Evolutionary conservation across 2,329 filamentous ascomycete genomes (phyloP), one percentile per base, ranked within the genome.

Genomic region (Exophiala oligosperma): DNA sequence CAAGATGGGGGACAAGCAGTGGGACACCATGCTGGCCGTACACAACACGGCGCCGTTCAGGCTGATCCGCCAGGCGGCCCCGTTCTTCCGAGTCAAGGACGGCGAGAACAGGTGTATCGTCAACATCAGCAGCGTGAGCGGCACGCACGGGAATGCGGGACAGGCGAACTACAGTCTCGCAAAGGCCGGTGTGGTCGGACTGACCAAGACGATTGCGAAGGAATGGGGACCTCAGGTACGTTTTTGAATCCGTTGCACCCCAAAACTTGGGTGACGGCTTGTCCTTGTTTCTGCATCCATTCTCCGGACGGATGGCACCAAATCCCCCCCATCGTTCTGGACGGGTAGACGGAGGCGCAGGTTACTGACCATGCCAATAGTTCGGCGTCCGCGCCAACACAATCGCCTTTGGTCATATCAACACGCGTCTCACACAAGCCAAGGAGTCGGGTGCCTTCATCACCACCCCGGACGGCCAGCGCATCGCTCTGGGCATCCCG

Each of bases 171-270:
- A 96, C 74, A 83, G 88, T 37, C 78, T 92, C 49, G 92, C 90
- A 54, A 96, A 96, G 78, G 89, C 91, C 2, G 92, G 90, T 47
- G 84, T 96, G 12, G 84, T 84, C 9, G 92, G 92, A 4, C 81
- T 96, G 57, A 92, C 89, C 59, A 95, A 94, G 78, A 92, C 91
- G 1, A 91, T 96, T 70, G 91, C 91, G 2, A 95, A 96, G 77
- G 87, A 96, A 78, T 96, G 91, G 92, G 91, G 91, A 1, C 64
- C 64, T 11, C 61, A 63, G 58, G 61, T 64, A 56, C 14, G 62
- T 17, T 17, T 1, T 17, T 17, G 17, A 17, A 17, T 17, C 17
- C 17, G 17, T 17, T 17, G 17, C 17, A 17, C 17, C 17, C 17
- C 17, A 17, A 17, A 17, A 17, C 17, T 17, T 17, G 17, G 17